Conservation (phyloP, 306 rosid species). For the Corylus heterophylla region DNA sequence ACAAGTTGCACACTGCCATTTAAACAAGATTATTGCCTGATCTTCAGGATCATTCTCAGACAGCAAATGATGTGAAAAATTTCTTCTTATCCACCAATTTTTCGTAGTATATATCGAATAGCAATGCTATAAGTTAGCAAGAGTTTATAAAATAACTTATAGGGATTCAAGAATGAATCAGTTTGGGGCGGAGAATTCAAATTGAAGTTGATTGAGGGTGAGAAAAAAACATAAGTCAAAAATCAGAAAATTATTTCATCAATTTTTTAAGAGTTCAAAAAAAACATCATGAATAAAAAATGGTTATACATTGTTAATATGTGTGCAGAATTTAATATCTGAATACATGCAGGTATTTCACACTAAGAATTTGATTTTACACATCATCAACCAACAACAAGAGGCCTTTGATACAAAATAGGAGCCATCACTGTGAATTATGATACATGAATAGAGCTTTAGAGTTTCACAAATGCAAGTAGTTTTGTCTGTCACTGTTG, state of each 20-base stretch:
- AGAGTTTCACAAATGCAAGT: neutral
- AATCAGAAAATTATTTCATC: neutral
- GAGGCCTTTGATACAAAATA: neutral
- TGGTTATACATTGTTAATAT: too few relatives aligned
- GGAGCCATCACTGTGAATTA: conserved; percentile 7
- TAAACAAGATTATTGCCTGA: too few relatives aligned
- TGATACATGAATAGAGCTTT: conserved; percentile 3
- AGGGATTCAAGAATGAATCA: neutral
- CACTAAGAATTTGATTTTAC: neutral
- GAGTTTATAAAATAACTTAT: neutral
- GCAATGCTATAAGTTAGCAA: neutral
- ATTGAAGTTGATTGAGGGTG: neutral
- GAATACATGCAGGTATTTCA: neutral
- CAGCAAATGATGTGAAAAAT: neutral
- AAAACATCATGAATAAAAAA: too few relatives aligned
- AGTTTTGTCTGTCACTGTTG: neutral
- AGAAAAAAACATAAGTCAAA: neutral
- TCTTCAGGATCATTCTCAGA: neutral
- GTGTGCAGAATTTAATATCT: too few relatives aligned
- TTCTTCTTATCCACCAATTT: neutral
- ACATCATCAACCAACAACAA: neutral
- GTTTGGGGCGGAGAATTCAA: neutral
- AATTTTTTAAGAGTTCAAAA: too few relatives aligned
- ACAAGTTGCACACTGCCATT: neutral
- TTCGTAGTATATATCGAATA: neutral